phyloP scores from a whole-genome alignment of 768 basidiomycete species.

The Pleurotus cornucopiae region DNA sequence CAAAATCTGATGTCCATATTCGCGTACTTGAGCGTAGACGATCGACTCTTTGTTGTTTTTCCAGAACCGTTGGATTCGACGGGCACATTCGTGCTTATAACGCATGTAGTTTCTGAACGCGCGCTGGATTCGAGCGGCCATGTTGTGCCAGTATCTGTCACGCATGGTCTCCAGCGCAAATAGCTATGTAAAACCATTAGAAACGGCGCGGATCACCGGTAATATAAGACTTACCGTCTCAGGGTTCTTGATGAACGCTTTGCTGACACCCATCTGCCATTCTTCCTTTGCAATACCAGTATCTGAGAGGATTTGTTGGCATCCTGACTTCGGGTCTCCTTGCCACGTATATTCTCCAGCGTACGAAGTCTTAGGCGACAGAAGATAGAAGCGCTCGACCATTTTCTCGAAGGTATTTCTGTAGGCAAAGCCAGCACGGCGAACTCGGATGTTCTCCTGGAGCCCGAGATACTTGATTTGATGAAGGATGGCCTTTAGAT shows the following conservation, averaged over 20 bases:
- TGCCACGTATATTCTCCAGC: constrained; percentile 98
- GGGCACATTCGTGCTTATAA: constrained; percentile 92
- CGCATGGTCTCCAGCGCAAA: constrained; percentile 99
- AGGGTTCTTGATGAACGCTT: constrained; percentile 99
- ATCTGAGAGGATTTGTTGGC: constrained; percentile 88
- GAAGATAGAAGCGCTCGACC: constrained; percentile 95
- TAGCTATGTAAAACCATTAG: constrained; percentile 46
- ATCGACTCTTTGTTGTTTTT: constrained; percentile 95
- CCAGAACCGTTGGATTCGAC: constrained; percentile 97
- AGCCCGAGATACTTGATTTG: constrained; percentile 99
- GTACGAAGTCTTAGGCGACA: constrained; percentile 94
- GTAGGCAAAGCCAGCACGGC: constrained; percentile 97
- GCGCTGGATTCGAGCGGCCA: constrained; percentile 95
- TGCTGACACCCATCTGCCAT: constrained; percentile 99
- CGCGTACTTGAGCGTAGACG: constrained; percentile 85
- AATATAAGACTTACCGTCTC: constrained; percentile 63
- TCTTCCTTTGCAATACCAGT: constrained; percentile 95
- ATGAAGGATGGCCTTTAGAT: constrained; percentile 91
- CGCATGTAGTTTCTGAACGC: constrained; percentile 95
- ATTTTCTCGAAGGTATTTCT: constrained; percentile 98
- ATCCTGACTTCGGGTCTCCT: constrained; percentile 86
- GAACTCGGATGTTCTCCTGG: constrained; percentile 97
- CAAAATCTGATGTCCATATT: constrained; percentile 91
- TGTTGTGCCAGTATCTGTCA: constrained; percentile 99
- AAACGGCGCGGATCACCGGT: neutral